Conservation (phyloP, 176 grass and related monocot genomes). For the Musa troglodytarum region DNA sequence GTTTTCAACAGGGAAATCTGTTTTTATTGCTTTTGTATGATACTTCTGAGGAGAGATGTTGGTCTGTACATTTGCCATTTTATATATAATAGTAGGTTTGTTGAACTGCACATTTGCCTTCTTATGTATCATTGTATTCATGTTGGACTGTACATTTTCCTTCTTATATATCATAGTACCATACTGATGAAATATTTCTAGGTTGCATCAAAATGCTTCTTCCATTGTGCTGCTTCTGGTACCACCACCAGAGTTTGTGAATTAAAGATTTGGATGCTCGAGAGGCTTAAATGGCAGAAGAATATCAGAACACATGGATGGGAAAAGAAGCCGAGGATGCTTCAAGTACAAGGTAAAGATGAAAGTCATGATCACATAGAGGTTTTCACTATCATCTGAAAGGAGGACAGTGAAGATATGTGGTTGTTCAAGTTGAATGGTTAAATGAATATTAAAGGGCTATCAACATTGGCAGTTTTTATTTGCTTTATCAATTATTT, state of each 20-base stretch:
- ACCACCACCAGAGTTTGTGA: not conserved
- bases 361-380: not conserved
- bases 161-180: not conserved
- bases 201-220: not conserved
- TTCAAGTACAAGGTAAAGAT: not conserved
- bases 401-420: not conserved
- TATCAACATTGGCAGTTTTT: too few relatives aligned
- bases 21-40: not conserved
- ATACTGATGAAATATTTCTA: not conserved
- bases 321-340: not conserved
- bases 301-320: not conserved
- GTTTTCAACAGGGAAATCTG: not conserved
- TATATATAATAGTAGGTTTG: too few relatives aligned
- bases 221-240: not conserved
- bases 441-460: not conserved
- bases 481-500: too few relatives aligned
- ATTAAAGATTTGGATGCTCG: not conserved
- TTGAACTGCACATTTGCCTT: not conserved
- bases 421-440: not conserved
- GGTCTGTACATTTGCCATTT: not conserved
- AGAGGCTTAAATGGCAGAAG: not conserved
- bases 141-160: not conserved
- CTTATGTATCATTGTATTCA: not conserved
- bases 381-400: not conserved
- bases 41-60: not conserved